Conservation (phyloP, 257 asterid species). For the Nyctanthes arbortristis region DNA sequence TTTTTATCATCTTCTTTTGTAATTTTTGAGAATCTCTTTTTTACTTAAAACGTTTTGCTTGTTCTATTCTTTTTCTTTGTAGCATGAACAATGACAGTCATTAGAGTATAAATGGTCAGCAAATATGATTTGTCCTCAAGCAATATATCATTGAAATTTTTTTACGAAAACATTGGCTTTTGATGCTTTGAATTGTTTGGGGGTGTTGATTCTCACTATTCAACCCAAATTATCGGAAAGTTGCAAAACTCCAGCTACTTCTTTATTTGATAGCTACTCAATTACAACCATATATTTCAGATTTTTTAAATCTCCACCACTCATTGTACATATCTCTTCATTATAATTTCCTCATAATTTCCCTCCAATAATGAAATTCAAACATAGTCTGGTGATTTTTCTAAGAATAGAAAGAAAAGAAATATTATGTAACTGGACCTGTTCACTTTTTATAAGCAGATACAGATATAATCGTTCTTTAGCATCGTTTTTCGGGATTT, state of each 20-base stretch:
- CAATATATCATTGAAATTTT: not conserved
- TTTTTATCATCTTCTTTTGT: not conserved
- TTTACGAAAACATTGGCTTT: not conserved
- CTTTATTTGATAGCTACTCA: too few species aligned
- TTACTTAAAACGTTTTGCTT: not conserved
- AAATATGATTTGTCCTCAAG: conserved; percentile 3
- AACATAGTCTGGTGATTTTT: not conserved
- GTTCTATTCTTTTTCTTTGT: not conserved
- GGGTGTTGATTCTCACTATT: too few species aligned
- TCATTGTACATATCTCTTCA: too few species aligned
- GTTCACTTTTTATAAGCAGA: not conserved
- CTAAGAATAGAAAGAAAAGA: not conserved
- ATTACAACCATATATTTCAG: too few species aligned
- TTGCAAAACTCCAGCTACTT: too few species aligned
- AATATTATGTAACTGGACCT: not conserved
- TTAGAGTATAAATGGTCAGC: not conserved
- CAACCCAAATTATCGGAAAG: too few species aligned
- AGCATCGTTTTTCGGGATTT: not conserved
- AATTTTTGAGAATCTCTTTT: not conserved
- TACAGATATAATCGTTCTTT: too few species aligned
- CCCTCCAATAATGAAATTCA: too few species aligned
- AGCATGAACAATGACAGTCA: not conserved
- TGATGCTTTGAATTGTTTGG: not conserved
- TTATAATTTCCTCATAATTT: too few species aligned
- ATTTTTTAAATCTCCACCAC: too few species aligned